Evolutionary conservation across 2,329 filamentous ascomycete genomes (phyloP), one percentile per base, ranked within the genome.

Genomic region (Onygena corvina): DNA sequence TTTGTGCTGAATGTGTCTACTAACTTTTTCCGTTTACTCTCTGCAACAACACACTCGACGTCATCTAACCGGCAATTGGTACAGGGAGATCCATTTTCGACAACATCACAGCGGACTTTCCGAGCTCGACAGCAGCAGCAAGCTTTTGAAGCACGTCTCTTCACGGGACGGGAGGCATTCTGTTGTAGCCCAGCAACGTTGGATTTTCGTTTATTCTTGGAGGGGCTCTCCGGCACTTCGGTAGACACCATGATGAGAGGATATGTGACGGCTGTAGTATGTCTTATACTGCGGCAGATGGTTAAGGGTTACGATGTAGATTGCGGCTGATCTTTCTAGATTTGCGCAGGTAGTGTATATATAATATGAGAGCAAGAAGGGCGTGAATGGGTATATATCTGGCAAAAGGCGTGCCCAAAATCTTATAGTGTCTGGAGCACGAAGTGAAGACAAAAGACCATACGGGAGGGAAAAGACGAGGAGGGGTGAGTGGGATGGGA

Each of bases 131-230:
- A 75, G n/a, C 70, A 72, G 7, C 73, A 61, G 46, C 72, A 75
- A 7, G 72, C 72, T 47, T 75, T 74, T n/a, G 71, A 61, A 1
- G 72, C 72, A 50, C 72, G 48, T 60, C 88, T 77, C 69, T 94
- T 95, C 48, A 82, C 78, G 48, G 77, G 77, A 51, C 76, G 71
- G 60, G 72, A 65, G 50, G 68, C 66, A 54, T 68, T 68, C 48
- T 75, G 69, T n/a, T n/a, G 38, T 38, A 81, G 64, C 23, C 76
- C 76, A 21, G 77, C 76, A 50, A 71, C 67, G 34, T 74, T 71
- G 36, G 75, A 73, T 58, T 79, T 79, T 54, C 78, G 72, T 66
- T 81, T 81, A 53, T 60, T 61, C 51, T 65, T 63, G 38, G 64
- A 56, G 34, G 66, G 62, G 18, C 56, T 54, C 35, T 68, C 64